Base-by-base conservation (phyloP, 306 rosid genomes). In the Hippophae rhamnoides region DNA sequence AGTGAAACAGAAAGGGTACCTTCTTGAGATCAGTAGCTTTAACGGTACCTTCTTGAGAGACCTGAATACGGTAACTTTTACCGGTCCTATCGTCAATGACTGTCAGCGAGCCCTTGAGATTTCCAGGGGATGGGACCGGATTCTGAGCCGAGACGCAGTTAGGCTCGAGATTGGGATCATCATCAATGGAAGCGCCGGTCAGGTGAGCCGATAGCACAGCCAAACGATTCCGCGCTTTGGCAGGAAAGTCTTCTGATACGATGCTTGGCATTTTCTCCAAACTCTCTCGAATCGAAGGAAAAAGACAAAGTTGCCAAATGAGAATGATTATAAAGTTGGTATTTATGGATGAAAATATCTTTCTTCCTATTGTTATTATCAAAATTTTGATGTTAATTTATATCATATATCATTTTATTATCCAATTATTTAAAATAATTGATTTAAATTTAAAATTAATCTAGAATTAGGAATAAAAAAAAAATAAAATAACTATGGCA, bases 11-110 rank as follows among this genome's bases (percentile, higher is more conserved):
- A 9, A 47, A 0, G 18, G 10, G 27, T 23, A 89, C 96, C 95
- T 89, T 81, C 69, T 89, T 89, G 61, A 89, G 69, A 65, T 89
- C 96, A 25, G 75, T 75, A 54, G 96, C 79, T 67, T 84, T 85
- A 43, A 89, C 61, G 6, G 94, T 81, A 7, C 94, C 96, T 47
- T 85, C 86, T 8, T 85, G 83, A 18, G 86, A 79, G 49, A 89
- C 72, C 58, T 70, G 68, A 52, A 89, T 58, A 58, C 54, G 79
- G 69, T 89, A 85, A 68, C 66, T 74, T 62, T 79, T 71, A 6
- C 94, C 90, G 6, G 94, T 89, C 46, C 96, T 72, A 45, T 85
- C 90, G 56, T 89, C 96, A 27, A 89, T 74, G 57, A 85, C 58
- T 43, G 84, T 74, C 76, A 89, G 69, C 9, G 76, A 67, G 3